Base-by-base conservation (phyloP, 306 rosid species). In the Cajanus cajan region DNA sequence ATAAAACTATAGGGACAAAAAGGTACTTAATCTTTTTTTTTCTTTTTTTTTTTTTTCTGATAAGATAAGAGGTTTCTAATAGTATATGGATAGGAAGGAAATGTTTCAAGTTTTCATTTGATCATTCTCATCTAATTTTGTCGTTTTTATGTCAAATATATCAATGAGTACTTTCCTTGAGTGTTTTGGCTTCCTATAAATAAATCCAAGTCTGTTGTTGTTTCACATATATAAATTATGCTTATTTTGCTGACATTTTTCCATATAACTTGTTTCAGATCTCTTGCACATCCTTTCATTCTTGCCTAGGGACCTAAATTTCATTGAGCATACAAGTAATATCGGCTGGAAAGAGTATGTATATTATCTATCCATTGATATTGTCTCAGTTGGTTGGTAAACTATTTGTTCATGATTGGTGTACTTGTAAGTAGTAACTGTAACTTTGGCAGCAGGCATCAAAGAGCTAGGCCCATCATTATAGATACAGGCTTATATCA, bases 261-360 rank as follows among this genome's bases (percentile, higher is more conserved):
- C n/a, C 43, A 13, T 76, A 9, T 78, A 76, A 66, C 68, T 67
- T 79, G 55, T 66, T 85, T 54, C 89, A 95, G 98, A 92, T 84
- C 87, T 95, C 79, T 66, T 95, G 88, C 97, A 92, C 80, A 85
- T 95, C 54, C 91, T 95, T 82, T 88, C 98, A 11, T 91, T 83
- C 90, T 79, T 95, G 86, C 98, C 98, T 3, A 90, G 88, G 84
- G 97, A 92, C 61, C 77, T 95, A 34, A 95, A 95, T 85, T 93
- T 95, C 76, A 58, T 91, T 44, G 97, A 93, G 88, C 98, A 95
- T 89, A 81, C 94, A 7, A 91, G 98, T 81, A 86, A 91, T 54
- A 85, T 87, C 81, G 99, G 99, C 54, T 90, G 97, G 99, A 93
- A 90, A 84, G 99, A 95, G 97, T 93, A 85, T 93, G 99, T 85